phyloP scores from a whole-genome alignment of 495 filamentous ascomycete species.

The Penicillium ochrochloron region DNA sequence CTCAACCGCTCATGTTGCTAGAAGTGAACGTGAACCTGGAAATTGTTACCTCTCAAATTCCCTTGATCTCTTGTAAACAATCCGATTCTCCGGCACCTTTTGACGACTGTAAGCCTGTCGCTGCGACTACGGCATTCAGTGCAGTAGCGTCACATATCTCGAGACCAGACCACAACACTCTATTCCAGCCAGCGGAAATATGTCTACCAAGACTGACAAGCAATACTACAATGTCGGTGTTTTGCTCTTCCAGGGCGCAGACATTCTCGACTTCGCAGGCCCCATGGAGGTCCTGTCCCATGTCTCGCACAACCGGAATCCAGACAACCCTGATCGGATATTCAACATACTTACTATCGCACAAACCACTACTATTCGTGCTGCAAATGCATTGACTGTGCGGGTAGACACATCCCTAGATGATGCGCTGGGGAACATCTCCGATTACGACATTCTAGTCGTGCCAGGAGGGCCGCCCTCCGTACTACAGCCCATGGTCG shows the following conservation, averaged over 20 bases:
- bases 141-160: not conserved
- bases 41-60: not conserved
- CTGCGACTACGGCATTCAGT: not conserved
- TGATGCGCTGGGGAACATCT: conserved; percentile 65
- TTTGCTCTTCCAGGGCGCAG: conserved; percentile 50
- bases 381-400: conserved; percentile 30
- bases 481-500: conserved; percentile 28
- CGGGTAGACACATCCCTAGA: conserved; percentile 42
- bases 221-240: conserved; percentile 41
- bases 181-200: conserved; percentile 5
- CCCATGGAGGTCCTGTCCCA: conserved; percentile 62
- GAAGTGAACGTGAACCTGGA: not conserved
- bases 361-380: conserved; percentile 39
- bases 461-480: conserved; percentile 56
- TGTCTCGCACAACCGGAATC: conserved; percentile 38
- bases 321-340: conserved; percentile 32
- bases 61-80: not conserved
- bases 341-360: conserved; percentile 40
- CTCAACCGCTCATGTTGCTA: not conserved
- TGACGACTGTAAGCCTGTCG: not conserved
- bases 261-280: conserved; percentile 68
- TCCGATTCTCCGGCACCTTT: not conserved
- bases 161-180: conserved; percentile 11
- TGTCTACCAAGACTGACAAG: conserved; percentile 19
- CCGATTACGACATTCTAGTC: conserved; percentile 73